phyloP scores from a whole-genome alignment of 2,329 filamentous ascomycete genomes.

The Biscogniauxia sp. region DNA sequence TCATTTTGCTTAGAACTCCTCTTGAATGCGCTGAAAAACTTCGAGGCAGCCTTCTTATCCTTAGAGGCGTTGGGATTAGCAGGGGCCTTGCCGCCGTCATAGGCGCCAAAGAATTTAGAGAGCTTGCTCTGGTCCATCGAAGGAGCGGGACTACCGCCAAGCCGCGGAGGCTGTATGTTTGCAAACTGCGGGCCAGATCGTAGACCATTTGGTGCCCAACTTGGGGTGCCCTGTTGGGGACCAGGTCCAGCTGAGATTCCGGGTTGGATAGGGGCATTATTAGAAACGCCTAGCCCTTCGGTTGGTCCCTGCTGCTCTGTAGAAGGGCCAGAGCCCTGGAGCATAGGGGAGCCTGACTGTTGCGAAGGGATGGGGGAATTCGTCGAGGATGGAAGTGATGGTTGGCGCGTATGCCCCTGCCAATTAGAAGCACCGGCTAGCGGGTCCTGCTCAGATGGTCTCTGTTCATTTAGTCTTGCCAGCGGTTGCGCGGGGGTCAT shows the following conservation, averaged over 20 bases:
- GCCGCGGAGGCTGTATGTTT: constrained; percentile 13
- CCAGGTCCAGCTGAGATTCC: constrained; percentile 5
- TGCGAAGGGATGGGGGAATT: constrained; percentile 23
- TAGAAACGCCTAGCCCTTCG: constrained; percentile 14
- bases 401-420: constrained; percentile 23
- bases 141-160: constrained; percentile 19
- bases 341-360: constrained; percentile 15
- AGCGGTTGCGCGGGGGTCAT: constrained; percentile 18
- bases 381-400: constrained; percentile 27
- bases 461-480: constrained; percentile 17
- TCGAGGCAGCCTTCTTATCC: constrained; percentile 31
- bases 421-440: constrained; percentile 13
- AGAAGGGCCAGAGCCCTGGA: constrained; percentile 12
- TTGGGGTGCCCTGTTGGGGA: constrained; percentile 7
- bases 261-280: constrained; percentile 10
- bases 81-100: constrained; percentile 18
- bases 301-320: constrained; percentile 13
- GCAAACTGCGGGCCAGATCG: constrained; percentile 5
- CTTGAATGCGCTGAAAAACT: constrained; percentile 31
- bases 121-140: constrained; percentile 24
- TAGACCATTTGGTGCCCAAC: constrained; percentile 18
- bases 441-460: constrained; percentile 22
- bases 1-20: constrained; percentile 25
- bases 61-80: constrained; percentile 19
- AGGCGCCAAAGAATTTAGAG: constrained; percentile 28